Evolutionary conservation across 208 protist genomes (phyloP), one percentile per base, ranked within the genome.

Genomic region (Herpetomonas tarakana): DNA sequence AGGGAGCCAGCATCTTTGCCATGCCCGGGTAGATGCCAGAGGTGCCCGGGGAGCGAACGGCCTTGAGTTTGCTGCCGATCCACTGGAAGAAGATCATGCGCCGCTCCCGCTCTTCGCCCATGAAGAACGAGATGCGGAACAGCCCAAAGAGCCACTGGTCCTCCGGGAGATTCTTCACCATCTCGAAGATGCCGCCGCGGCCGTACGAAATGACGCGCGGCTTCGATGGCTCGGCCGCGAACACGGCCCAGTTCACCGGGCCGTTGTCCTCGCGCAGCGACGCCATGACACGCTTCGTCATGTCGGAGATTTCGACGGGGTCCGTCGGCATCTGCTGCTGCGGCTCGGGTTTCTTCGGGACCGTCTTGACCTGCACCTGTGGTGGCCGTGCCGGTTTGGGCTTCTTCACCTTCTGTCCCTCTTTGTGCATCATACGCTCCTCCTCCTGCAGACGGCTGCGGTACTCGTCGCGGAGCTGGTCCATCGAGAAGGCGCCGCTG

Each of bases 1-100:
- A 88, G 25, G 83, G 87, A 0, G 74, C 57, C 12, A 93, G 66
- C 27, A 71, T 56, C 58, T 82, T 77, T 2, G 77, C 66, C 80
- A 93, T 88, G 0, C 66, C 69, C 1, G 83, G 78, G 65, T 87
- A 89, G 9, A 91, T 57, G 9, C 72, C 78, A 0, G 53, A 3
- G 12, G 53, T 41, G 9, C 68, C 44, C 12, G 29, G 21, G n/a
- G 62, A 25, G 7, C 77, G 66, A 24, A 91, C 75, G 4, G 76
- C 51, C 39, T 71, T 72, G 16, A 88, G 65, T 28, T 83, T 77
- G 55, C 64, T 85, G 26, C 88, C 88, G 54, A 91, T 91, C 78
- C 83, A 94, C 67, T 91, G 85, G 69, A 94, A 86, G 62, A 88
- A 89, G 22, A 94, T 81, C 16, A 91, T 60, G 1, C 81, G 78